Conservation (phyloP, 192 early-diverging fungal genomes). For the Backusella mclennaniae region DNA sequence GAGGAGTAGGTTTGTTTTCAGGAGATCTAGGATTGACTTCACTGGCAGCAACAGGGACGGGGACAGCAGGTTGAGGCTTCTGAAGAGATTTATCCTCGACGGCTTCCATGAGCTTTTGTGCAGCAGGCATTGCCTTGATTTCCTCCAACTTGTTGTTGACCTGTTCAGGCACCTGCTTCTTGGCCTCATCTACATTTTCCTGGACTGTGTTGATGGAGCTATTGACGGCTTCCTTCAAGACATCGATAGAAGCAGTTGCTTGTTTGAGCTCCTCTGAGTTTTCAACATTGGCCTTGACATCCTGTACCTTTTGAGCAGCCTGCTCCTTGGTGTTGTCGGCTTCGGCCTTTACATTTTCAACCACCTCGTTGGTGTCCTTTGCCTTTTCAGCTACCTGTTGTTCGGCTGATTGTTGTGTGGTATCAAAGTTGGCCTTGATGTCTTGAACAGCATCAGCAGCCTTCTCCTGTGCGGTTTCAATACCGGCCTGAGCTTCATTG, state of each 20-base stretch:
- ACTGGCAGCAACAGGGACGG: conserved; percentile 9
- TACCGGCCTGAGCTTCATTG: too few species aligned
- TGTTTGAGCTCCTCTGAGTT: background rate
- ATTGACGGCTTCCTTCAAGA: background rate
- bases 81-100: background rate
- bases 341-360: background rate
- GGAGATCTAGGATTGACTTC: conserved; percentile 7
- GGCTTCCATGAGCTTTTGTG: background rate
- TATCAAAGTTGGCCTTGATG: background rate
- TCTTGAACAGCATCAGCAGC: background rate
- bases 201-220: background rate
- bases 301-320: background rate
- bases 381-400: background rate
- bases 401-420: background rate
- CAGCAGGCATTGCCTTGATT: background rate
- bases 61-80: background rate
- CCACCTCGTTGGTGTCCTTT: background rate
- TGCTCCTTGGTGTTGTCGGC: background rate
- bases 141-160: background rate
- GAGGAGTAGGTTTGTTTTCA: background rate
- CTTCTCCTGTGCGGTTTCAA: background rate
- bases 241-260: background rate
- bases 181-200: background rate
- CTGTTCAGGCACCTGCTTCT: background rate
- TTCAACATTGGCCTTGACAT: background rate